Base-by-base conservation (phyloP, 768 basidiomycete genomes). In the Vararia minispora region DNA sequence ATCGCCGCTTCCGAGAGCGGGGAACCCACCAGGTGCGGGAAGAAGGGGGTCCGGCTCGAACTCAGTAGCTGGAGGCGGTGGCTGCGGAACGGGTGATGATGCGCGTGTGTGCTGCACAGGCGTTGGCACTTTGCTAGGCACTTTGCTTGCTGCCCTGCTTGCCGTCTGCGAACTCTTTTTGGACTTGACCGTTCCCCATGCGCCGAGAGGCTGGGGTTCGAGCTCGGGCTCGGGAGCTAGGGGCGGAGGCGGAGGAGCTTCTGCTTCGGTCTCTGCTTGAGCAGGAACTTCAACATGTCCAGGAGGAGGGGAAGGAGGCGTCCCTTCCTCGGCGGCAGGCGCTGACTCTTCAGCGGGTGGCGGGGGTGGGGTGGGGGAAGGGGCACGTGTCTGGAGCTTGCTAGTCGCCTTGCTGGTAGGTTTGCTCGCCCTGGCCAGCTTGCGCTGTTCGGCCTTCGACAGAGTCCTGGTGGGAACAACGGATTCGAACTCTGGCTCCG, bases 81-180 rank as follows among this genome's bases (percentile, higher is more conserved):
- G 7, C 24, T 36, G 16, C 11, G 43, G 21, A 6, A 45, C 37
- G 2, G 38, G 43, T 16, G 45, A 33, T 18, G 17, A 39, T 14
- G 6, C 14, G 14, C 16, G 26, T 14, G 35, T 33, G 24, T 33
- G 31, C 22, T 27, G 14, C 11, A 7, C 31, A 22, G 29, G 45
- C 11, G 36, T 39, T 12, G 14, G 28, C 11, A 14, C 34, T 37
- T 47, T 47, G 37, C 47, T 48, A 0, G 35, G 24, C 14, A 20
- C 32, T 28, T 48, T 48, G 40, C 46, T 48, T 1, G 31, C 28
- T 4, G 25, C 37, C 24, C 30, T 42, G 26, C 37, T 46, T n/a
- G n/a, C 28, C 28, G 40, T 40, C 26, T 45, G 40, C 11, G 45
- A 46, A 22, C 13, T 2, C 21, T 3, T 31, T 34, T 43, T 46